Conservation (phyloP, 2,329 filamentous ascomycete species). For the Aspergillus fischeri region DNA sequence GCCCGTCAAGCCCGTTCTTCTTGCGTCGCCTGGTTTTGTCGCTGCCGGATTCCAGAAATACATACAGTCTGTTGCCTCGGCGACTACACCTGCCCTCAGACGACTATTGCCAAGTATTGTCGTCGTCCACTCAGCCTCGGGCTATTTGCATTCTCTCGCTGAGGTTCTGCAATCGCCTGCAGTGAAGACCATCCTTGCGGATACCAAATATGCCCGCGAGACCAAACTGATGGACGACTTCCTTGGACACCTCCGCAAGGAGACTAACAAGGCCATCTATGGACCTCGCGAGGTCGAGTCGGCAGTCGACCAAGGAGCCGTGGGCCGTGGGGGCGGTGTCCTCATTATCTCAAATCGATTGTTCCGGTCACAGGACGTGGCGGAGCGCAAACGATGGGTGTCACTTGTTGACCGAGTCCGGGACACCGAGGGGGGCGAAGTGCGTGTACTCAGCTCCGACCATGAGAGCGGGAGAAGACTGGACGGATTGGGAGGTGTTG, state of each 20-base stretch:
- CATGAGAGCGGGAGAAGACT: slow-evolving; percentile 89
- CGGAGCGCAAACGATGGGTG: slow-evolving; percentile 75
- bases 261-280: slow-evolving; percentile 89
- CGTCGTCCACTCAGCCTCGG: slow-evolving; percentile 81
- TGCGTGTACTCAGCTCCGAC: slow-evolving; percentile 82
- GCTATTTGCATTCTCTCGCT: slow-evolving; percentile 80
- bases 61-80: slow-evolving; percentile 58
- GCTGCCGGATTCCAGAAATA: slow-evolving; percentile 76
- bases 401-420: slow-evolving; percentile 82
- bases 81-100: slow-evolving; percentile 58
- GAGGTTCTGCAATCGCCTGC: slow-evolving; percentile 81
- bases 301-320: slow-evolving; percentile 81
- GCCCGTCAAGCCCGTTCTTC: slow-evolving; percentile 59
- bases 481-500: slow-evolving; percentile 79
- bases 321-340: slow-evolving; percentile 79
- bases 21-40: slow-evolving; percentile 87
- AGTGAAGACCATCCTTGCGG: slow-evolving; percentile 70
- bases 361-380: slow-evolving; percentile 78
- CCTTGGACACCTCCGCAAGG: slow-evolving; percentile 69
- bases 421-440: slow-evolving; percentile 75
- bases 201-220: slow-evolving; percentile 85
- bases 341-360: slow-evolving; percentile 82
- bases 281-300: slow-evolving; percentile 75
- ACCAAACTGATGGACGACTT: slow-evolving; percentile 82
- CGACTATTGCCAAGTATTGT: slow-evolving; percentile 59